Evolutionary conservation across 371 early-diverging fungal species (phyloP), one percentile per base, ranked within the genome.

Genomic region (Ecytonucleospora hepatopenaei): DNA sequence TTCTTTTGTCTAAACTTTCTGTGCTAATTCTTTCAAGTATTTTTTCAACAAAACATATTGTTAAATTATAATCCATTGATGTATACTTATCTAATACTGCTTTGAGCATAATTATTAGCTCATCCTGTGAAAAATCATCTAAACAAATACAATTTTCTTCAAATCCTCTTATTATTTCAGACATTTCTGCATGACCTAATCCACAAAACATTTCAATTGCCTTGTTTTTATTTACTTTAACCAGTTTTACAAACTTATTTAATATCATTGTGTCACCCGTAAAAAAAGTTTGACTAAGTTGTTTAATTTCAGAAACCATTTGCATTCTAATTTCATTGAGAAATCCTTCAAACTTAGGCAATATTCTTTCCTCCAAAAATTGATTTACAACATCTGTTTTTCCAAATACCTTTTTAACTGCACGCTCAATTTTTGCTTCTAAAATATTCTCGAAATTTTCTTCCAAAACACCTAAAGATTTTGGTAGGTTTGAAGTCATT

Each of bases 261-360:
- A 48, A 12, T 5, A 17, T 64, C 15, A 26, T 8, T 69, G 48
- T 27, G 58, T 12, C 23, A 3, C n/a, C 3, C 2, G 26, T 3
- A 34, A 17, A 4, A 30, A 47, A 17, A 0, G 17, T n/a, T n/a
- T 68, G 23, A 17, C 59, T 57, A 21, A 78, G 61, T 0, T 68
- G 26, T 26, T 58, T 40, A 12, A 76, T 35, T 49, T 69, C 74
- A 5, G 62, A 54, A 3, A 76, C 23, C 15, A 76, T 53, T 61
- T 79, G 79, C n/a, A 76, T 54, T 16, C 69, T 30, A 16, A 77
- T 74, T 59, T 79, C 79, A 54, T 71, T 69, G 59, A 79, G 62
- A 16, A 66, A 62, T 55, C 70, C 73, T 58, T 79, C 79, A 0
- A 79, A 47, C 5, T 55, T 62, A 17, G 74, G 74, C 2, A 74